Evolutionary conservation across 352 stramenopile species (phyloP), one percentile per base, ranked within the genome.

Genomic region (Phytophthora citrophthora): DNA sequence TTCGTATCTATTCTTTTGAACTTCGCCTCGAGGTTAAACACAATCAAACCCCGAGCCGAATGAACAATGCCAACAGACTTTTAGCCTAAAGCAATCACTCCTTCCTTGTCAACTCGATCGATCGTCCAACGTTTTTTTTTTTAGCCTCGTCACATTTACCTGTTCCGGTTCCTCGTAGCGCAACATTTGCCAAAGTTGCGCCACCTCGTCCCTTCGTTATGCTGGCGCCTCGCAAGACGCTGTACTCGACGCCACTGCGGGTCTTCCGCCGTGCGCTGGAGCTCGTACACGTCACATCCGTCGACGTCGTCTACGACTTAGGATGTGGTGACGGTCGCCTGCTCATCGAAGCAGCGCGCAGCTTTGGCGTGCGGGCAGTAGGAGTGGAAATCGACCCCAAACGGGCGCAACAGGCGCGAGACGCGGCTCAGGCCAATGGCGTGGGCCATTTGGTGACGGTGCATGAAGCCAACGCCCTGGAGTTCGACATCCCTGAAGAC

Each of bases 241-340:
- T 94, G 36, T 79, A 93, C 58, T 94, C 86, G 64, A 94, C 86
- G 69, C 86, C 86, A 16, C 58, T 86, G 53, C 60, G 66, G 36
- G 82, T 88, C 31, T 90, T 92, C 66, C 52, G 69, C 34, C 68
- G 68, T 24, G 86, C 83, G 20, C 67, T 95, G 29, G 67, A 79
- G 67, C 61, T 91, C 32, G 69, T 89, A 15, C 31, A 72, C 31
- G 72, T 81, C 9, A 27, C 43, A 0, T 0, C 54, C 2, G 45
- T 27, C 9, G 84, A 95, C 53, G 77, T 93, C 27, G 70, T 95
- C 16, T 91, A 86, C 59, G 86, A 95, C 54, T 52, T 95, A n/a
- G 86, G 86, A 27, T 95, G 86, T 27, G 86, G 86, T 3, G 86
- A 95, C 43, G 86, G 86, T 1, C 79, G 86, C 1, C 74, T 91